Conservation (phyloP, 1,139 yeast genomes). For the Hyphopichia khmerensis region DNA sequence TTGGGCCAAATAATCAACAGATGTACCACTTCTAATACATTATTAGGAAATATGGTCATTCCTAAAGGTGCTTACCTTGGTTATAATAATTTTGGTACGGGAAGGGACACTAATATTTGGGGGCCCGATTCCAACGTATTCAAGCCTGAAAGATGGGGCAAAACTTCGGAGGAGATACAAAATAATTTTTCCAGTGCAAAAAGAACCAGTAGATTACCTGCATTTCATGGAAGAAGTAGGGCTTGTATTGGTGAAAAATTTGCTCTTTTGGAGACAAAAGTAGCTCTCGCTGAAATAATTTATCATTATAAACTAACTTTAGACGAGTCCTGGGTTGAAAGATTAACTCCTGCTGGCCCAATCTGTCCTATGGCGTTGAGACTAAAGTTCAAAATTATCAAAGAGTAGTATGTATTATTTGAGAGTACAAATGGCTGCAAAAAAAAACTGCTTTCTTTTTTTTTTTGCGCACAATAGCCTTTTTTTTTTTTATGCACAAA, state of each 20-base stretch:
- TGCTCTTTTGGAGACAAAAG: slow-evolving; percentile 49
- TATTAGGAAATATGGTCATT: slow-evolving; percentile 44
- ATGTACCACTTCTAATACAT: slow-evolving; percentile 33
- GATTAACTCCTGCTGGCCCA: slow-evolving; percentile 46
- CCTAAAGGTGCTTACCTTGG: slow-evolving; percentile 60
- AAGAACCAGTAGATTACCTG: slow-evolving; percentile 44
- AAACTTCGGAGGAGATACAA: slow-evolving; percentile 29
- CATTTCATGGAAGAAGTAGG: slow-evolving; percentile 62
- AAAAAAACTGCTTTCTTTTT: not conserved
- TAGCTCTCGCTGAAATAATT: slow-evolving; percentile 36
- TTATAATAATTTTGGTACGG: slow-evolving; percentile 56
- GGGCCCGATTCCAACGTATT: slow-evolving; percentile 49
- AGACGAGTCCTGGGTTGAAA: slow-evolving; percentile 50
- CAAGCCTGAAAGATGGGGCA: slow-evolving; percentile 60
- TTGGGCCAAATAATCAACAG: slow-evolving; percentile 59
- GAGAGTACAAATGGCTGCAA: not conserved
- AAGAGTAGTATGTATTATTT: not conserved
- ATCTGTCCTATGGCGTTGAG: slow-evolving; percentile 7
- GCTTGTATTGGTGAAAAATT: slow-evolving; percentile 64
- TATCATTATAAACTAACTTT: slow-evolving; percentile 30
- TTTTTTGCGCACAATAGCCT: too few relatives aligned
- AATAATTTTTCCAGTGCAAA: slow-evolving; percentile 43
- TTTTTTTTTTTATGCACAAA: too few relatives aligned
- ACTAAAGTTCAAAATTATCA: not conserved
- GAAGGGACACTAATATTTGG: slow-evolving; percentile 51